Evolutionary conservation across 176 grass and related monocot genomes (phyloP), one percentile per base, ranked within the genome.

Genomic region (Aegilops longissima): DNA sequence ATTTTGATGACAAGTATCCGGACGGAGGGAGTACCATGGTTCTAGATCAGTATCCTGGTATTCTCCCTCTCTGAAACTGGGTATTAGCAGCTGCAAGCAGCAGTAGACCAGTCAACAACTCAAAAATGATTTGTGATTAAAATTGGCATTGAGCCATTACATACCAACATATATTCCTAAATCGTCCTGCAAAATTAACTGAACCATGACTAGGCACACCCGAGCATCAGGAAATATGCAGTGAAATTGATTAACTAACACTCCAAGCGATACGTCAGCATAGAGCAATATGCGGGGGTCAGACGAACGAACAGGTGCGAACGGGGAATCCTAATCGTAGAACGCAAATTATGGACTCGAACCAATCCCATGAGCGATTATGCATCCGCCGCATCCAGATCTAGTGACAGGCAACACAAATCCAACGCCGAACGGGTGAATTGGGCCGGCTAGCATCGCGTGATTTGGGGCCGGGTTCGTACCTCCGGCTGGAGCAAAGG

Each of bases 51-150:
- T 52, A 75, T 52, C 73, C 14, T 33, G 9, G 45, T 52, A 42
- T 76, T 31, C 8, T 30, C 8, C 27, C 8, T 76, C 45, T 11
- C 27, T 17, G 25, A 76, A 54, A 31, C 45, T 21, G 47, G 45
- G 73, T 21, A 33, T 27, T 56, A 33, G 73, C 73, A 76, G 73
- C 45, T 54, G 45, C 39, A 76, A 33, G 73, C 73, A 76, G 73
- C 45, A 76, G 45, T 71, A 33, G 73, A 33, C 73, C 18, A 3
- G 73, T 31, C 5, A 52, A 49, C 72, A 49, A 16, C 70, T 45
- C 72, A 33, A 27, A 29, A 76, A 17, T 9, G 16, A 21, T 76
- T 20, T 33, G 47, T 20, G 18, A 54, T 33, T 31, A 76, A 20
- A 29, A 31, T 54, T 33, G 73, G 18, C 31, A 18, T 3, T 5